These are phyloP conservation scores for Podaxis pistillaris DNA, from an alignment of 768 basidiomycete genomes.

Conservation along the genomic window DNA sequence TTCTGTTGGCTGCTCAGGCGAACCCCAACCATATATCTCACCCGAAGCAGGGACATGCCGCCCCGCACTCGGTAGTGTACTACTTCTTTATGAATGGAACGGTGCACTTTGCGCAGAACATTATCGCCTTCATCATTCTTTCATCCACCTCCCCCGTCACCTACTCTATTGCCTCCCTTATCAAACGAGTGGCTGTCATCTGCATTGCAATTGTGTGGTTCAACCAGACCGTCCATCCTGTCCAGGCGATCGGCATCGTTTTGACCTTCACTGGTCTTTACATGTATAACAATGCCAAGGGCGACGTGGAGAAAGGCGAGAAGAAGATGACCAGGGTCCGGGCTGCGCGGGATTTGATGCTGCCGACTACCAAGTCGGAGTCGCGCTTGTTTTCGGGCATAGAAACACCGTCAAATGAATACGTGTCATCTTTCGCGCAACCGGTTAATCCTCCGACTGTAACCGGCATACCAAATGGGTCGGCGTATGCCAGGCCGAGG, in stretches of 20 bases:
- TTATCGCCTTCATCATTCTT: constrained; percentile 95
- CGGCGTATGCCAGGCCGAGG: constrained; percentile 37
- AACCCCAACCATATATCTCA: constrained; percentile 42
- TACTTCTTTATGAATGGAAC: constrained; percentile 94
- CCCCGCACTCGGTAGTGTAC: constrained; percentile 65
- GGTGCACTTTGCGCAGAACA: constrained; percentile 95
- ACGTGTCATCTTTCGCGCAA: neutral
- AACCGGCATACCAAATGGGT: constrained; percentile 8
- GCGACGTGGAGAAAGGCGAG: constrained; percentile 91
- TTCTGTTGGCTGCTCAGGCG: constrained; percentile 49
- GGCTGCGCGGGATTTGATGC: constrained; percentile 62
- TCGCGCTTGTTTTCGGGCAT: constrained; percentile 45
- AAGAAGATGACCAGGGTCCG: constrained; percentile 79
- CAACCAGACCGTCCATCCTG: constrained; percentile 75
- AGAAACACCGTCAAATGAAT: constrained; percentile 33
- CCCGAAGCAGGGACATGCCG: constrained; percentile 42
- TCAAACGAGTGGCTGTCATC: constrained; percentile 98
- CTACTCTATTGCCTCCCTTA: constrained; percentile 96
- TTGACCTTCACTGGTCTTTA: constrained; percentile 89
- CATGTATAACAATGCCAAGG: constrained; percentile 95
- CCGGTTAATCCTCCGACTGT: neutral
- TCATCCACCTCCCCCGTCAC: constrained; percentile 97
- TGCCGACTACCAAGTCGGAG: constrained; percentile 70
- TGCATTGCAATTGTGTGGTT: constrained; percentile 99
- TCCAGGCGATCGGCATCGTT: constrained; percentile 88